phyloP scores from a whole-genome alignment of 73 alveolate genomes.

The Paraurostyla sp. region DNA sequence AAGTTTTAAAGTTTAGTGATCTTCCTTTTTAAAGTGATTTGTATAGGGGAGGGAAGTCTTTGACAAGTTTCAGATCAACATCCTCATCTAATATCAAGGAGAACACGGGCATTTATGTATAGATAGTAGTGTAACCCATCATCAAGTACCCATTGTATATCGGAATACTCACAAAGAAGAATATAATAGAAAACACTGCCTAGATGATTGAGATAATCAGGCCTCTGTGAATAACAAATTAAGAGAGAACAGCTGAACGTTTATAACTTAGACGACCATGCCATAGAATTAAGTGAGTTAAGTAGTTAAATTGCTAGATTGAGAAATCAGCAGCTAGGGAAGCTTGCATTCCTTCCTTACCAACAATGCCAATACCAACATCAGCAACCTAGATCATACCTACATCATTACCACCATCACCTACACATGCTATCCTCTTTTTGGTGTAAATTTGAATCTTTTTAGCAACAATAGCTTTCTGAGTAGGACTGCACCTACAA shows the following conservation, averaged over 20 bases:
- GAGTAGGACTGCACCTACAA: slow-evolving; percentile 86
- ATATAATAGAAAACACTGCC: slow-evolving; percentile 91
- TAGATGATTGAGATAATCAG: slow-evolving; percentile 94
- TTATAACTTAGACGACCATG: slow-evolving; percentile 87
- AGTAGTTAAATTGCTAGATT: slow-evolving; percentile 77
- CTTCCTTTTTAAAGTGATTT: slow-evolving; percentile 91
- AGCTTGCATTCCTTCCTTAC: slow-evolving; percentile 92
- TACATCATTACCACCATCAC: slow-evolving; percentile 87
- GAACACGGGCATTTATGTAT: slow-evolving; percentile 96
- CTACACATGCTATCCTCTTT: slow-evolving; percentile 75
- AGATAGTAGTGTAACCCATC: slow-evolving; percentile 98
- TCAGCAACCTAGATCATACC: slow-evolving; percentile 81
- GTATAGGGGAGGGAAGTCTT: slow-evolving; percentile 94
- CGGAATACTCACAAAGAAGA: slow-evolving; percentile 96
- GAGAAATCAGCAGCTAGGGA: slow-evolving; percentile 89
- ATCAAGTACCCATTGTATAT: slow-evolving; percentile 96
- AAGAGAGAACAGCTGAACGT: slow-evolving; percentile 81
- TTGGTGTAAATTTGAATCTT: slow-evolving; percentile 69
- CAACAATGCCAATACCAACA: slow-evolving; percentile 90
- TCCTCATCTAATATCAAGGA: slow-evolving; percentile 95
- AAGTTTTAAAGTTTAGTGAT: slow-evolving; percentile 89
- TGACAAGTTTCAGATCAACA: slow-evolving; percentile 82
- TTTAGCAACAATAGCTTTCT: slow-evolving; percentile 79
- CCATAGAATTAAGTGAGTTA: slow-evolving; percentile 82
- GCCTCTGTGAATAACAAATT: slow-evolving; percentile 98